A percentile compares a stretch with the other conserved stretches of the same genome.
Evolutionary conservation across 805 yeast species (phyloP).

Genomic region (Saccharomycopsis schoenii): DNA sequence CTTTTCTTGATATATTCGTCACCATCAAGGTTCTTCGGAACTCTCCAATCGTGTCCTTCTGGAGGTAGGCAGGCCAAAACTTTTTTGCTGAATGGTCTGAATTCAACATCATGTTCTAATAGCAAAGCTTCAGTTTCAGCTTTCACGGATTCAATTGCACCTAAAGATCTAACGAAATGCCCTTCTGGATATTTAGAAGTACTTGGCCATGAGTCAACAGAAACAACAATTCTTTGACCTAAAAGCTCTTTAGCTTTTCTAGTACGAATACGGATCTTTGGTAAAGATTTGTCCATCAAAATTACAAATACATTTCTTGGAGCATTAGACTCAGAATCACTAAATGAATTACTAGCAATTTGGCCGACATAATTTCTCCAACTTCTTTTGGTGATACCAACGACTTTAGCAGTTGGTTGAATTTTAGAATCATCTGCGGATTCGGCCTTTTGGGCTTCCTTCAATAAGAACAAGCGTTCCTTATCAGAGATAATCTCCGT

Average conservation of each 20-base stretch:
- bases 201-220: constrained; percentile 88
- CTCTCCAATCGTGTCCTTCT: constrained; percentile 92
- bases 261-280: constrained; percentile 78
- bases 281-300: constrained; percentile 82
- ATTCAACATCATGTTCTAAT: constrained; percentile 93
- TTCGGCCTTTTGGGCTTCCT: constrained; percentile 64
- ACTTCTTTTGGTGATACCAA: constrained; percentile 77
- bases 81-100: constrained; percentile 86
- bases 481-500: constrained; percentile 48
- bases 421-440: constrained; percentile 36
- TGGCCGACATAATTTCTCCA: constrained; percentile 98
- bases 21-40: constrained; percentile 53
- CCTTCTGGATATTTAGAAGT: constrained; percentile 85
- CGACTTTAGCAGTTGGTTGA: constrained; percentile 92
- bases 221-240: constrained; percentile 87
- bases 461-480: constrained; percentile 63
- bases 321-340: constrained; percentile 47
- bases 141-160: constrained; percentile 81
- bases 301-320: constrained; percentile 73
- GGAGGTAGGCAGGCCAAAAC: constrained; percentile 86
- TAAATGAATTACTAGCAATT: constrained; percentile 67
- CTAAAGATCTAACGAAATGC: constrained; percentile 83
- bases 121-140: constrained; percentile 95
- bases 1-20: constrained; percentile 46
- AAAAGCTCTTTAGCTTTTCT: constrained; percentile 72